Conservation (phyloP, 2,329 filamentous ascomycete genomes). For the Mariannaea elegans region DNA sequence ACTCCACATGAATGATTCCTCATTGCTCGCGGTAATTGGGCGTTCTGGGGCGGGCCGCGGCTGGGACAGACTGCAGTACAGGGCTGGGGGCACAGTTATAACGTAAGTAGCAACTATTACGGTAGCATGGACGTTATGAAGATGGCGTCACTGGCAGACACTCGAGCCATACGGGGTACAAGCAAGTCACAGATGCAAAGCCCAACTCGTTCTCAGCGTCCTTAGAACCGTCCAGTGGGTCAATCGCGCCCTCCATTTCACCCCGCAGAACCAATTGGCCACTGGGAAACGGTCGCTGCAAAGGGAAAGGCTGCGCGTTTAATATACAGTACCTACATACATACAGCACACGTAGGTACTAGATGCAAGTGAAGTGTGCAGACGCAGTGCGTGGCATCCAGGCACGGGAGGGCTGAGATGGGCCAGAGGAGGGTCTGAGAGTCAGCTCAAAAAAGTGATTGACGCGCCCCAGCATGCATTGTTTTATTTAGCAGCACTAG, state of each 20-base stretch:
- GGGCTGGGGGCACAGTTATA: too few species aligned
- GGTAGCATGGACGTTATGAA: conserved; percentile 24
- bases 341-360: neutral
- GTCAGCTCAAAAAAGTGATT: conserved; percentile 5
- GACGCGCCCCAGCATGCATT: conserved; percentile 11
- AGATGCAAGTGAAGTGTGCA: conserved; percentile 22
- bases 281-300: conserved; percentile 16
- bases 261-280: conserved; percentile 17
- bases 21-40: too few species aligned
- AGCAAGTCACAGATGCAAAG: conserved; percentile 31
- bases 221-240: conserved; percentile 31
- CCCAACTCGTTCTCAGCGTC: conserved; percentile 20
- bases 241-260: conserved; percentile 31
- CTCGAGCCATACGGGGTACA: conserved; percentile 24
- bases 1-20: too few species aligned
- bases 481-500: conserved; percentile 7
- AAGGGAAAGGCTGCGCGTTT: conserved; percentile 25
- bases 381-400: conserved; percentile 17
- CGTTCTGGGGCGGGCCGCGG: too few species aligned
- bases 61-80: too few species aligned
- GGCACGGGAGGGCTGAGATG: conserved; percentile 3
- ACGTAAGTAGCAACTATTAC: too few species aligned
- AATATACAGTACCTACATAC: conserved; percentile 21
- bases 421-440: conserved; percentile 10
- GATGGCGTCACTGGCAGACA: conserved; percentile 43